These are phyloP conservation scores for Saitozyma podzolica DNA, from an alignment of 768 basidiomycete species.

Conservation along the genomic window DNA sequence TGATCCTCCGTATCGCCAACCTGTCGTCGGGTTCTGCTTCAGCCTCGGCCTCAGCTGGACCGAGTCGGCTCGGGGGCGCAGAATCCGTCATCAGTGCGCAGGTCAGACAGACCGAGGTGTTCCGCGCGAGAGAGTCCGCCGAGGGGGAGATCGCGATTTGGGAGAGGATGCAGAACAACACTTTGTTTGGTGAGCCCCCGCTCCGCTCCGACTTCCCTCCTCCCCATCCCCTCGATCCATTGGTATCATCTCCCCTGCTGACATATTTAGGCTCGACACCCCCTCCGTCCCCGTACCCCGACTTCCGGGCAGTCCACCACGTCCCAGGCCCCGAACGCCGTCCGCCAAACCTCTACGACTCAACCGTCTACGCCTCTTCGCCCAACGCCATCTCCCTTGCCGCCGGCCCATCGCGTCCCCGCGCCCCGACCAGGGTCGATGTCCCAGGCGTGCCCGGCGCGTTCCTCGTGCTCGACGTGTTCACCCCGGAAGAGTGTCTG, in stretches of 20 bases:
- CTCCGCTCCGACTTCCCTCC: background rate
- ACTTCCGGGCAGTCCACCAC: constrained; percentile 48
- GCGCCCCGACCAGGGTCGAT: constrained; percentile 45
- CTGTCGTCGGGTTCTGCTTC: constrained; percentile 5
- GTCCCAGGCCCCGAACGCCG: constrained; percentile 59
- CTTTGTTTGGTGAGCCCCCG: constrained; percentile 22
- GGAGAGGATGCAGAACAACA: constrained; percentile 37
- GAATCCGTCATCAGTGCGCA: too few species aligned
- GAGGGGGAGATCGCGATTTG: constrained; percentile 43
- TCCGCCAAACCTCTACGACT: constrained; percentile 61
- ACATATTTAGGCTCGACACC: constrained; percentile 18
- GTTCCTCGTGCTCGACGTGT: constrained; percentile 59
- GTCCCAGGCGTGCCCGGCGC: constrained; percentile 58
- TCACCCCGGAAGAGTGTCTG: constrained; percentile 57
- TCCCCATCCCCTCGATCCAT: too few species aligned
- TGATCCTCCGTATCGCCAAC: constrained; percentile 57
- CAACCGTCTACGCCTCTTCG: constrained; percentile 58
- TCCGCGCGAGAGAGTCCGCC: constrained; percentile 31
- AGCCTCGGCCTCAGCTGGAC: too few species aligned
- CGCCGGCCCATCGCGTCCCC: constrained; percentile 28
- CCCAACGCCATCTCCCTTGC: constrained; percentile 50
- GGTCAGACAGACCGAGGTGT: constrained; percentile 25
- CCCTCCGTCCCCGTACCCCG: constrained; percentile 29
- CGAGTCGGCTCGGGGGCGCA: too few species aligned
- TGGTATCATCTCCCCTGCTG: constrained; percentile 2